A percentile compares a stretch with the other conserved stretches of the same genome.
Evolutionary conservation across 805 yeast genomes (phyloP).

Genomic region (Wickerhamiella vanderwaltii): DNA sequence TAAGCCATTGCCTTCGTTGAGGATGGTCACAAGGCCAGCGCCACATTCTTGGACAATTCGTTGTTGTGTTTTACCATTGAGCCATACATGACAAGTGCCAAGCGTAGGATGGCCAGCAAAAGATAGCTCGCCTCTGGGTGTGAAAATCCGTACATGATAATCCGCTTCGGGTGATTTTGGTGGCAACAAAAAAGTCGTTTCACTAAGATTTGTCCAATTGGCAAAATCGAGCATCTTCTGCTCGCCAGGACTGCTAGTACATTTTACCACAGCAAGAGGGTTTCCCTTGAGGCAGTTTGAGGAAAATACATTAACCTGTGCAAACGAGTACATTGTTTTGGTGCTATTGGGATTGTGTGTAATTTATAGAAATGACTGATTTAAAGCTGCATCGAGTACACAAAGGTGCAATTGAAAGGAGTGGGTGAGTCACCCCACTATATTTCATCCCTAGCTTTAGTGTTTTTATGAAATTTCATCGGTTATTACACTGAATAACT

Average conservation of each 20-base stretch:
- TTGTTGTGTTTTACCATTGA: slow-evolving; percentile 21
- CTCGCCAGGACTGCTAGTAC: slow-evolving; percentile 30
- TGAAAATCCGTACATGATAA: slow-evolving; percentile 40
- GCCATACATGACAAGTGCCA: slow-evolving; percentile 28
- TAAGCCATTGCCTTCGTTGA: slow-evolving; percentile 27
- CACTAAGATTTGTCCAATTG: slow-evolving; percentile 50
- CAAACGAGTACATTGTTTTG: not conserved
- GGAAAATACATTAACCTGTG: slow-evolving; percentile 35
- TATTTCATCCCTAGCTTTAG: too few relatives aligned
- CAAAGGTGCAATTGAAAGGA: too few relatives aligned
- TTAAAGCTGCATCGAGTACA: too few relatives aligned
- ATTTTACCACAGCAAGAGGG: slow-evolving; percentile 43
- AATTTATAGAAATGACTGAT: too few relatives aligned
- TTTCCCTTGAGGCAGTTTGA: slow-evolving; percentile 35
- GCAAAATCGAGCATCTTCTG: slow-evolving; percentile 39
- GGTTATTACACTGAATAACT: too few relatives aligned
- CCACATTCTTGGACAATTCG: slow-evolving; percentile 17
- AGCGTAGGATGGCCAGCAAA: slow-evolving; percentile 58
- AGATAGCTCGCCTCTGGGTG: slow-evolving; percentile 38
- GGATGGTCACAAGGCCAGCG: slow-evolving; percentile 30
- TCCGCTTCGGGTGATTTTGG: slow-evolving; percentile 33
- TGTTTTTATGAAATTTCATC: too few relatives aligned
- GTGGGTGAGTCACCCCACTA: too few relatives aligned
- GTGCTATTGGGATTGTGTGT: too few relatives aligned
- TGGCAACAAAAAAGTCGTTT: slow-evolving; percentile 40